Evolutionary conservation across 1,284 basidiomycete genomes (phyloP), one percentile per base, ranked within the genome.

Genomic region (Bondarzewia mesenterica): DNA sequence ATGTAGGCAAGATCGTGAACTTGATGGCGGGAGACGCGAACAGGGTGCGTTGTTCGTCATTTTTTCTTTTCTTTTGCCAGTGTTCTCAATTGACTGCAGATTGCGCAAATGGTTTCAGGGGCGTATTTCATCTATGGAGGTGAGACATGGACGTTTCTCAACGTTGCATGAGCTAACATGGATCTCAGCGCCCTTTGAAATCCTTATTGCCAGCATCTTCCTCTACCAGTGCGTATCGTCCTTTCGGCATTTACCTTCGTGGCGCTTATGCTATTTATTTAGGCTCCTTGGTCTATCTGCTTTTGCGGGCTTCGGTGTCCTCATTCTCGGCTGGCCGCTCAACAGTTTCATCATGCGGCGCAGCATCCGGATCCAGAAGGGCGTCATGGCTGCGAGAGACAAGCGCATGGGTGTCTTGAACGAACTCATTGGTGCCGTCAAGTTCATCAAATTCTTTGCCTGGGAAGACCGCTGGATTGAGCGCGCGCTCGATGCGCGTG

Each of bases 381-480:
- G 81, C 7, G 63, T 89, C 21, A 69, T 85, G 38, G 74, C 78
- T 8, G 82, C 90, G 0, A 73, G 89, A 7, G 93, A 97, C 60
- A 84, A 82, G 60, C 77, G 93, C 2, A 93, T 96, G 80, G 77
- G 74, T 0, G 83, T 91, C 15, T 66, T 96, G 57, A 93, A 85
- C 51, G 93, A 97, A 64, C 71, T 97, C 15, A 85, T 94, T 47
- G 71, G 79, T 27, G 81, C 84, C 3, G 80, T 88, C 54, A 89
- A 88, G 58, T 89, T 92, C 59, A 85, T 93, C 70, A 93, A 93
- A 58, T 88, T 90, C 67, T 89, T 89, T 53, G 86, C 85, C 4
- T 89, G 87, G 87, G 86, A 89, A 57, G 76, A 80, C 29, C 70
- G 75, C 12, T 90, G 86, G 87, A 82, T 88, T 43, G 61, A 74